Base-by-base conservation (phyloP, 2,329 filamentous ascomycete species). In the Ceratocystis colombiana region DNA sequence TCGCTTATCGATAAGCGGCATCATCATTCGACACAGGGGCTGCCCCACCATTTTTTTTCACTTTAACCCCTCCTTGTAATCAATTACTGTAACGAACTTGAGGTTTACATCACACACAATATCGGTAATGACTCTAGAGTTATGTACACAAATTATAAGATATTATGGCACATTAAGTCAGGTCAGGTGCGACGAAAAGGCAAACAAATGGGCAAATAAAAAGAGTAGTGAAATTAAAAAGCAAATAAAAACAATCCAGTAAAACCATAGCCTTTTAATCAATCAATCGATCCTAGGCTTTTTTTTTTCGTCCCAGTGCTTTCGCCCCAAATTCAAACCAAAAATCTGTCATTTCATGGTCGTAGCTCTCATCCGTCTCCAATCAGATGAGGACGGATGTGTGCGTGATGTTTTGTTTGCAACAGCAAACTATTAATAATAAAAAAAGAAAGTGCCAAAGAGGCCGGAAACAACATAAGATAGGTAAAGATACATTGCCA, bases 1-100 rank as follows among this genome's bases (percentile, higher is more conserved):
- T 44, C 46, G 64, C 22, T 55, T 57, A 61, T 65, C 48, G 64
- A 66, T 72, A 68, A 72, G 70, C 62, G 41, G 8, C 15, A 44
- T 15, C 25, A 2, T 25, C 48, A 22, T 50, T 6, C 48, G 48
- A 50, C 48, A 50, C 5, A 50, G 10, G 37, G 37, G 8, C 48
- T 50, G 48, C 48, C 48, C 48, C 48, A 50, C 48, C 48, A 25
- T 22, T 22, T 22, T 50, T 50, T 50, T 50, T 22, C n/a, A 20
- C 48, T 22, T 50, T 50, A 50, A 22, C 48, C 48, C 48, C 48
- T 20, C 48, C 48, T 48, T 22, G 8, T 20, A 20, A 20, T 20
- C 17, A 20, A 20, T n/a, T 5, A 48, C 17, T 2, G 12, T 1
- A 7, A 48, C 46, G n/a, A 8, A 48, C 20, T 50, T 10, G 17